Conservation (phyloP, 129 eudicot species). For the Helianthus annuus region DNA sequence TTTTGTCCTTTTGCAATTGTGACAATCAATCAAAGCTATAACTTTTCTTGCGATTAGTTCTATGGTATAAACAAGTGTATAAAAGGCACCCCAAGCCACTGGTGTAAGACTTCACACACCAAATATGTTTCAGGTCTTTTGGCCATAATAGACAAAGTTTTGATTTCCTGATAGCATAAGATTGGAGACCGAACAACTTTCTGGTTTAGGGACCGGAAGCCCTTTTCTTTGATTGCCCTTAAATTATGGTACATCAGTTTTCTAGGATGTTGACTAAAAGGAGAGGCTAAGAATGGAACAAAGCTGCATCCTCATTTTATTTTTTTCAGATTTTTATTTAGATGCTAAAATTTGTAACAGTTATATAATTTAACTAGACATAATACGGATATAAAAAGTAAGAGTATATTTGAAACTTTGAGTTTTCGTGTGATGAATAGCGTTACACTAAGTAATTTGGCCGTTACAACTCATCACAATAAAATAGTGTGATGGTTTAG, state of each 20-base stretch:
- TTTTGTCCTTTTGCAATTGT: neutral
- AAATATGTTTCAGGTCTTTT: neutral
- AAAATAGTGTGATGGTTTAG: no score
- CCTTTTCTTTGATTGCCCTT: neutral
- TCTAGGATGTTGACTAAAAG: neutral
- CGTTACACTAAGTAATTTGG: neutral
- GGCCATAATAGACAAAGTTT: neutral
- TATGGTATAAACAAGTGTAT: neutral
- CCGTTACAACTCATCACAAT: neutral
- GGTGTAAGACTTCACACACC: neutral
- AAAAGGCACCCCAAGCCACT: neutral
- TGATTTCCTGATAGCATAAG: neutral
- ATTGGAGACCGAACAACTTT: neutral
- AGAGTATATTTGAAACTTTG: neutral
- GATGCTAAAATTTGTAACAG: neutral
- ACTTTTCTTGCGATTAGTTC: neutral
- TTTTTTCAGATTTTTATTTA: neutral
- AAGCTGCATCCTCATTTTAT: constrained; percentile 8
- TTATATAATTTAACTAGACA: neutral
- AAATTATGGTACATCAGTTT: neutral
- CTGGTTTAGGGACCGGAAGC: neutral
- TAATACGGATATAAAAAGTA: neutral
- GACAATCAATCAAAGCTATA: neutral
- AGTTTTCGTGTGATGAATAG: neutral
- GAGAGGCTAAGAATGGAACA: constrained; percentile 3